phyloP scores from a whole-genome alignment of 2,329 filamentous ascomycete species.

The Balansia obtecta region DNA sequence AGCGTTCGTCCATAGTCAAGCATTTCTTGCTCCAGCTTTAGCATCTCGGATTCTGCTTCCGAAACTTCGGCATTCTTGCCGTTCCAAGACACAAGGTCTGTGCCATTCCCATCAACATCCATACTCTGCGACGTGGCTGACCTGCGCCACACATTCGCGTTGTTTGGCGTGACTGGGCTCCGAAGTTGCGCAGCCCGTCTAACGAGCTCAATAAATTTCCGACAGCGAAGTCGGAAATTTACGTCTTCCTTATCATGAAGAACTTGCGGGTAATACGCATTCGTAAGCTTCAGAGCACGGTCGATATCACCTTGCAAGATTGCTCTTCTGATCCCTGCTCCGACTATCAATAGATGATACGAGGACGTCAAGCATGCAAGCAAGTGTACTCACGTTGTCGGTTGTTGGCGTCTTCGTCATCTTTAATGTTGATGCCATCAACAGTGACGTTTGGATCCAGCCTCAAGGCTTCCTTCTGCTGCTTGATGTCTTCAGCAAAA shows the following conservation, averaged over 20 bases:
- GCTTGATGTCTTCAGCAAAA: slow-evolving; percentile 70
- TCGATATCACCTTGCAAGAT: slow-evolving; percentile 91
- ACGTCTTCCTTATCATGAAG: slow-evolving; percentile 71
- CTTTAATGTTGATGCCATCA: slow-evolving; percentile 52
- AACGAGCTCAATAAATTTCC: slow-evolving; percentile 94
- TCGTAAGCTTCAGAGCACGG: slow-evolving; percentile 70
- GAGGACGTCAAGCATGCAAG: neutral
- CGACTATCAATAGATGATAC: slow-evolving; percentile 3
- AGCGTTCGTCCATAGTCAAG: slow-evolving; percentile 71
- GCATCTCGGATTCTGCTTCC: slow-evolving; percentile 21
- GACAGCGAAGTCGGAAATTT: slow-evolving; percentile 75
- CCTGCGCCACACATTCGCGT: slow-evolving; percentile 26
- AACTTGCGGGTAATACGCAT: slow-evolving; percentile 67
- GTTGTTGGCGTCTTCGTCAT: slow-evolving; percentile 78
- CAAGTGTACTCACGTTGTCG: slow-evolving; percentile 56
- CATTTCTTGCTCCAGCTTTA: slow-evolving; percentile 51
- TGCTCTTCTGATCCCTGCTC: slow-evolving; percentile 66
- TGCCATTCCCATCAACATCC: slow-evolving; percentile 41
- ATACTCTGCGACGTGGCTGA: slow-evolving; percentile 32
- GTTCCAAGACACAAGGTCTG: slow-evolving; percentile 24
- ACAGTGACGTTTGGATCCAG: slow-evolving; percentile 40
- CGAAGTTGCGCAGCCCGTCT: slow-evolving; percentile 56
- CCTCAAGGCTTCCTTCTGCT: slow-evolving; percentile 59
- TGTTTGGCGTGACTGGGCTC: slow-evolving; percentile 29
- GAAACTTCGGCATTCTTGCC: slow-evolving; percentile 36